These are phyloP conservation scores for Cercospora sp. DNA, from an alignment of 2,329 filamentous ascomycete species.

Conservation along the genomic window DNA sequence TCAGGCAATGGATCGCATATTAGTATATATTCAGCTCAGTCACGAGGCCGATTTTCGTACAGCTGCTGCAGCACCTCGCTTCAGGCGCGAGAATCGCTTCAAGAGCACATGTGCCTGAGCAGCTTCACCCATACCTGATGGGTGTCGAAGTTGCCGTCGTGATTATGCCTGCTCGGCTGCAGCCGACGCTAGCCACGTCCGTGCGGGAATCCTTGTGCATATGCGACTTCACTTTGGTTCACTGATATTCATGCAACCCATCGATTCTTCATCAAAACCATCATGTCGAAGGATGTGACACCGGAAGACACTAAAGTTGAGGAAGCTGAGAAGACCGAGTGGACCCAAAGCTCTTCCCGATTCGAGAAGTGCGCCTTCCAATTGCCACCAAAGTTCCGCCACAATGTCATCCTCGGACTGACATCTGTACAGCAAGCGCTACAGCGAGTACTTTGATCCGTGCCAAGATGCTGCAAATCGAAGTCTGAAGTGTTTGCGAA, in stretches of 20 bases:
- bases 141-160: neutral
- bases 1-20: conserved; percentile 7
- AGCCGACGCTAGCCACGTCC: neutral
- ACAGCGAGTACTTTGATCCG: conserved; percentile 90
- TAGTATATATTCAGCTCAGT: neutral
- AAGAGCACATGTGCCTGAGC: neutral
- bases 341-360: conserved; percentile 40
- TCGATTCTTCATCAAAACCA: neutral
- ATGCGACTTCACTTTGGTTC: neutral
- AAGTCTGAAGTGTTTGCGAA: conserved; percentile 83
- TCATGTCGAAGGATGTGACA: conserved; percentile 3
- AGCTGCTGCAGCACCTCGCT: neutral
- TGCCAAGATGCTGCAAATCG: conserved; percentile 87
- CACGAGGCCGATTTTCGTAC: neutral
- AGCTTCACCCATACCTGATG: neutral
- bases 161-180: neutral
- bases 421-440: conserved; percentile 65
- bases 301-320: too few species aligned
- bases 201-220: conserved; percentile 1
- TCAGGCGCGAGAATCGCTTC: neutral
- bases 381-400: neutral
- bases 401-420: neutral
- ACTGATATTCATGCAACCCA: neutral
- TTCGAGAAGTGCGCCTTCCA: conserved; percentile 43
- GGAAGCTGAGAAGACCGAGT: conserved; percentile 29